A percentile compares a stretch with the other conserved stretches of the same genome.
phyloP scores from a whole-genome alignment of 2,329 filamentous ascomycete genomes.

The Colletotrichum higginsianum region DNA sequence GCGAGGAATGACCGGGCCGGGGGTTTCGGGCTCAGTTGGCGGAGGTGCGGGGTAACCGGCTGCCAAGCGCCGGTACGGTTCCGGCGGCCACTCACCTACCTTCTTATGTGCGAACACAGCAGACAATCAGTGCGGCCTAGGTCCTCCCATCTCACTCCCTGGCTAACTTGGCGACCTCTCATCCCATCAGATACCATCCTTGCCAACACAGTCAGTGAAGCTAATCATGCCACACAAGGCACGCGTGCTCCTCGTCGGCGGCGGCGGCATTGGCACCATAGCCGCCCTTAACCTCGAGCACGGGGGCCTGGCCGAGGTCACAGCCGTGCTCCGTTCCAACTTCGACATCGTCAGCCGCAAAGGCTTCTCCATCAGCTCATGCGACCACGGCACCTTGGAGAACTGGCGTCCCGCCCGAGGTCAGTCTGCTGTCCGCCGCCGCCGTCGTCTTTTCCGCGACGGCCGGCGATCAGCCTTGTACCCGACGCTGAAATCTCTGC shows the following conservation, averaged over 20 bases:
- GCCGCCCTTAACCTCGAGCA: constrained; percentile 68
- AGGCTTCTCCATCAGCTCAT: constrained; percentile 69
- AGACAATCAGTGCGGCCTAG: no score
- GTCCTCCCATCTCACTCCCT: no score
- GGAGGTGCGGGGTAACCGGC: constrained; percentile 7
- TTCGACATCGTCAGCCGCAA: constrained; percentile 61
- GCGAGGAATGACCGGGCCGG: neutral
- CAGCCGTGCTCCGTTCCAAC: constrained; percentile 70
- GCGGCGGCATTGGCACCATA: constrained; percentile 70
- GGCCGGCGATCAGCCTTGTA: no score
- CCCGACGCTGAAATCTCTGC: neutral
- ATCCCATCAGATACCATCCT: no score
- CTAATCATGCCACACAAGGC: constrained; percentile 46
- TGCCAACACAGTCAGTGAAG: neutral
- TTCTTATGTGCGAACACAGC: no score
- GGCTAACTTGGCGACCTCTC: no score
- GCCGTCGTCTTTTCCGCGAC: neutral
- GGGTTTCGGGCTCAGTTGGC: neutral
- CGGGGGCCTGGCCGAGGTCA: constrained; percentile 66
- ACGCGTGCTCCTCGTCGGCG: constrained; percentile 67
- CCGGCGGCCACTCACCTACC: neutral
- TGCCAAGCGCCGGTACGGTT: constrained; percentile 12
- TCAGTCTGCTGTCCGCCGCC: constrained; percentile 42
- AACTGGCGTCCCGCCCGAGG: constrained; percentile 63
- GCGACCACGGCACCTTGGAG: constrained; percentile 66